phyloP scores from a whole-genome alignment of 2,329 filamentous ascomycete species.

The Lachnellula occidentalis region DNA sequence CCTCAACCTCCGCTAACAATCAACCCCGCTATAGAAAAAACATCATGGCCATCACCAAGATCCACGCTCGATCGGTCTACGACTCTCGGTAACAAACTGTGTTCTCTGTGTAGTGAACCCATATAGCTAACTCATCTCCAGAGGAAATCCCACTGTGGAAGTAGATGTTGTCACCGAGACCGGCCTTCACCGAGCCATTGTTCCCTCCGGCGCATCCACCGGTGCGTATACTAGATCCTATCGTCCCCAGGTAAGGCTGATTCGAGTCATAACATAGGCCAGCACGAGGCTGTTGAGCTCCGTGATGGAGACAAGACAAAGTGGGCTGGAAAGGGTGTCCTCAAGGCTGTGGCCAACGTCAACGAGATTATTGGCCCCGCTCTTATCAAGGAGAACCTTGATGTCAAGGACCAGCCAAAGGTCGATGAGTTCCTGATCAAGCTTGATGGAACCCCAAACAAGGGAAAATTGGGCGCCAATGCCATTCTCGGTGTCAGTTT shows the following conservation, averaged over 20 bases:
- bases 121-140: not conserved
- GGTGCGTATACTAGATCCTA: slow-evolving; percentile 49
- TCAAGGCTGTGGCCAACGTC: slow-evolving; percentile 81
- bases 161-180: slow-evolving; percentile 96
- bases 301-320: slow-evolving; percentile 83
- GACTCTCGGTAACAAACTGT: slow-evolving; percentile 64
- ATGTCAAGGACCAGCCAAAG: slow-evolving; percentile 81
- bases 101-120: not conserved
- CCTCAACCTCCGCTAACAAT: slow-evolving; percentile 12
- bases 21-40: slow-evolving; percentile 17
- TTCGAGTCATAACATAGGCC: slow-evolving; percentile 46
- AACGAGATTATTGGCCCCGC: slow-evolving; percentile 75
- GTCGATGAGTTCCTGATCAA: slow-evolving; percentile 80
- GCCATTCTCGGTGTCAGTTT: slow-evolving; percentile 81
- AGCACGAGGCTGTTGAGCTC: slow-evolving; percentile 88
- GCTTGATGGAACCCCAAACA: slow-evolving; percentile 80
- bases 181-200: slow-evolving; percentile 94
- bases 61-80: slow-evolving; percentile 92
- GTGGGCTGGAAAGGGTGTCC: slow-evolving; percentile 83
- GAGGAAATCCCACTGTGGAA: slow-evolving; percentile 93
- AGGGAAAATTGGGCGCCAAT: slow-evolving; percentile 83
- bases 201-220: slow-evolving; percentile 93
- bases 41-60: slow-evolving; percentile 86
- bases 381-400: slow-evolving; percentile 74
- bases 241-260: slow-evolving; percentile 16